Percentiles rank a stretch among this genome's conserved stretches.
Conservation (phyloP, 106 monocot genomes). For the Gastrodia elata region DNA sequence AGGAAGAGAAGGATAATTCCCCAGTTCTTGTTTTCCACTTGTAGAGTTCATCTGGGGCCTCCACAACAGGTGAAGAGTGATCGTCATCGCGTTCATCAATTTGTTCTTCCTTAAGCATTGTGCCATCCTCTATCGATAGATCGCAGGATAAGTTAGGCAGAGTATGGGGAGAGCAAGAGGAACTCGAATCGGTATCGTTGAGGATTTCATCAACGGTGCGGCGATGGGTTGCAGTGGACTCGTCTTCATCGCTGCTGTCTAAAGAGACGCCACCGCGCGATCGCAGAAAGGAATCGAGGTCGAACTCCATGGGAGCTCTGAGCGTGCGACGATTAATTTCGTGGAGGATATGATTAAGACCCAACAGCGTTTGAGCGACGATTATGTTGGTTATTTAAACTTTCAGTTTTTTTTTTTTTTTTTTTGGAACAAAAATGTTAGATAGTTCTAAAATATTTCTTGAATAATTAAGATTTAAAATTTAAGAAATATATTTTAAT, state of each 20-base stretch:
- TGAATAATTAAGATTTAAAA: too few species aligned
- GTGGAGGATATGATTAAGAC: too few species aligned
- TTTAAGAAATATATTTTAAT: too few species aligned
- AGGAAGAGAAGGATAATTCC: constrained; percentile 16
- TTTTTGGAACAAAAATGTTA: too few species aligned
- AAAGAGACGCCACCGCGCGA: constrained; percentile 32
- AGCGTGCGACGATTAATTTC: too few species aligned
- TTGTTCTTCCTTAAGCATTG: not conserved
- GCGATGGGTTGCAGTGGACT: constrained; percentile 20
- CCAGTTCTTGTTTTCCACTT: constrained; percentile 20
- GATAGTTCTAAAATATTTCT: too few species aligned
- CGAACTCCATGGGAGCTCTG: constrained; percentile 36
- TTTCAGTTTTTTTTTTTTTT: too few species aligned
- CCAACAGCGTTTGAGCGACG: too few species aligned
- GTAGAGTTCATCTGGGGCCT: constrained; percentile 18
- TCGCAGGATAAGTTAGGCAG: not conserved
- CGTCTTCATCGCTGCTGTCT: constrained; percentile 22
- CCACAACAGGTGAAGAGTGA: not conserved
- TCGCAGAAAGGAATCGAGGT: constrained; percentile 62
- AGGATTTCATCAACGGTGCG: constrained; percentile 96
- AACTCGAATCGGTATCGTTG: constrained; percentile 27
- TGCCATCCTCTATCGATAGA: not conserved
- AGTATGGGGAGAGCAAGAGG: not conserved
- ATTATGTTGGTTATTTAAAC: too few species aligned
- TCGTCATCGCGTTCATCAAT: not conserved